Conservation (phyloP, 2,329 filamentous ascomycete species). For the Colletotrichum eleusines region DNA sequence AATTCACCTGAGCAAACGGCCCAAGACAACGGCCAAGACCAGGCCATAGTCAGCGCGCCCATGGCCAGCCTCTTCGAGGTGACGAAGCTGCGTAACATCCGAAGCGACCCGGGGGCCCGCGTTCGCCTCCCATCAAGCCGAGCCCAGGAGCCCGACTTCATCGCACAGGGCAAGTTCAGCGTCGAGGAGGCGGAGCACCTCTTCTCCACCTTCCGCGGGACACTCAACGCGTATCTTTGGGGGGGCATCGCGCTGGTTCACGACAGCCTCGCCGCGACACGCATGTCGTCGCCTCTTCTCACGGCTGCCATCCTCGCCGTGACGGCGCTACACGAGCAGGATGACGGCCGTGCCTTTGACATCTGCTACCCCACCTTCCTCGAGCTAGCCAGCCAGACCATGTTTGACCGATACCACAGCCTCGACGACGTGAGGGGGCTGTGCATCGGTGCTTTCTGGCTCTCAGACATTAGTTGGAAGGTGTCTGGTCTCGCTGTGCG, state of each 20-base stretch:
- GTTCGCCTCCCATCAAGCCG: slow-evolving; percentile 34
- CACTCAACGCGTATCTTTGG: slow-evolving; percentile 51
- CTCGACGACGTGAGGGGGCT: slow-evolving; percentile 71
- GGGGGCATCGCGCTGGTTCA: slow-evolving; percentile 50
- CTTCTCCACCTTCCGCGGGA: slow-evolving; percentile 47
- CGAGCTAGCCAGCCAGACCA: slow-evolving; percentile 66
- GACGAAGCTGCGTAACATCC: slow-evolving; percentile 50
- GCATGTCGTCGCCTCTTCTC: slow-evolving; percentile 48
- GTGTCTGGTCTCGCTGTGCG: slow-evolving; percentile 69
- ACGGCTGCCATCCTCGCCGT: slow-evolving; percentile 51
- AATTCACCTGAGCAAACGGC: slow-evolving; percentile 47
- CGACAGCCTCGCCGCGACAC: slow-evolving; percentile 46
- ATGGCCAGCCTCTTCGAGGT: slow-evolving; percentile 52
- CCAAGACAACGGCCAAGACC: slow-evolving; percentile 44
- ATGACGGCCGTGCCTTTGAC: slow-evolving; percentile 62
- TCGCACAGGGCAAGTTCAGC: slow-evolving; percentile 46
- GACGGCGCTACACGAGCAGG: slow-evolving; percentile 48
- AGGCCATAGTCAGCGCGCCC: slow-evolving; percentile 48
- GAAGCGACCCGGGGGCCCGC: slow-evolving; percentile 47
- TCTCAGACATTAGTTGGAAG: slow-evolving; percentile 68
- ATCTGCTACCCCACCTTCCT: slow-evolving; percentile 70
- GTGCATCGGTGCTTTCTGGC: slow-evolving; percentile 74
- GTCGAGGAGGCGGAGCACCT: slow-evolving; percentile 47
- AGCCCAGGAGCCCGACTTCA: slow-evolving; percentile 47
- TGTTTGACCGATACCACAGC: slow-evolving; percentile 66